These are phyloP conservation scores for Fusarium nurragi DNA, from an alignment of 2,329 filamentous ascomycete genomes.

Conservation along the genomic window DNA sequence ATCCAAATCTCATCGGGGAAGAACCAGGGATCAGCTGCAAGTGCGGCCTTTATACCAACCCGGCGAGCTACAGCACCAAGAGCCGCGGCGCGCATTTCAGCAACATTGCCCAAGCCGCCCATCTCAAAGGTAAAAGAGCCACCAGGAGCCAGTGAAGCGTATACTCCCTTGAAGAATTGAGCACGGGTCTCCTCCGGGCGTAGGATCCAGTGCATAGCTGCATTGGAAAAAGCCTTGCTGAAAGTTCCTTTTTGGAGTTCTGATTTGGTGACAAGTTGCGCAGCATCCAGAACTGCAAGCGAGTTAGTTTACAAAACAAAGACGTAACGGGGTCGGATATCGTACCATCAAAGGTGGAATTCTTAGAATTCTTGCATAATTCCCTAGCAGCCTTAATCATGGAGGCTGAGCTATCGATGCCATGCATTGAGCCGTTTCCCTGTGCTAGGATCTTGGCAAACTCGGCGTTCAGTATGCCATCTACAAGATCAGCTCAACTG, in stretches of 20 bases:
- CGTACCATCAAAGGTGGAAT: slow-evolving; percentile 58
- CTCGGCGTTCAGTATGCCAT: slow-evolving; percentile 67
- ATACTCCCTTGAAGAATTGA: slow-evolving; percentile 63
- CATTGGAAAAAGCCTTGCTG: slow-evolving; percentile 72
- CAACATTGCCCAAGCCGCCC: slow-evolving; percentile 75
- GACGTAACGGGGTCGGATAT: no score
- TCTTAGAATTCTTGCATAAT: slow-evolving; percentile 50
- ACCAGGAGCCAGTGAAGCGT: slow-evolving; percentile 61
- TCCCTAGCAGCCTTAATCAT: slow-evolving; percentile 66
- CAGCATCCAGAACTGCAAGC: slow-evolving; percentile 57
- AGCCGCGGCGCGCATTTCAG: slow-evolving; percentile 69
- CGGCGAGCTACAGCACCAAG: slow-evolving; percentile 63
- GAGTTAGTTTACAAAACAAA: neutral
- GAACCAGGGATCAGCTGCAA: slow-evolving; percentile 72
- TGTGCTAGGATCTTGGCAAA: slow-evolving; percentile 58
- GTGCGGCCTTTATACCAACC: slow-evolving; percentile 59
- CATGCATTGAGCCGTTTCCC: slow-evolving; percentile 62
- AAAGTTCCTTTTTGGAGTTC: slow-evolving; percentile 52
- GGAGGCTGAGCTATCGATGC: slow-evolving; percentile 65
- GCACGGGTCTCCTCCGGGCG: slow-evolving; percentile 53
- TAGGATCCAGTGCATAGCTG: slow-evolving; percentile 74
- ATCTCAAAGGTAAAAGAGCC: slow-evolving; percentile 74
- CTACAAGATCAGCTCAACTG: slow-evolving; percentile 46
- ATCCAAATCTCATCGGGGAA: slow-evolving; percentile 74
- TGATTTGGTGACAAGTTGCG: slow-evolving; percentile 49